These are phyloP conservation scores for Aspergillus nidulans DNA, from an alignment of 495 filamentous ascomycete species.

Conservation along the genomic window DNA sequence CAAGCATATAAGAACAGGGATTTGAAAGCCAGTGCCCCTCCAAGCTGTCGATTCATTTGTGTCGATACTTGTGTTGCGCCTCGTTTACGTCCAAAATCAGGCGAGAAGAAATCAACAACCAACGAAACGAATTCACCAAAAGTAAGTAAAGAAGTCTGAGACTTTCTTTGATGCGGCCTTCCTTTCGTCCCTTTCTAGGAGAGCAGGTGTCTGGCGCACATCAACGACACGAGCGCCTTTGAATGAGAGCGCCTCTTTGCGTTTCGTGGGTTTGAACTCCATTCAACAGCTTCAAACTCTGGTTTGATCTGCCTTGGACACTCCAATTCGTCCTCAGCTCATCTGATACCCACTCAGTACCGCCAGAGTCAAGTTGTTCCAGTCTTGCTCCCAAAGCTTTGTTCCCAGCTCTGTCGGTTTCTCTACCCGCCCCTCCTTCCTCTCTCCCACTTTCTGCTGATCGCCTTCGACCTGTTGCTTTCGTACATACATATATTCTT, in stretches of 20 bases:
- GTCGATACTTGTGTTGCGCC: not conserved
- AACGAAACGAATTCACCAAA: not conserved
- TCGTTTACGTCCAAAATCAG: not conserved
- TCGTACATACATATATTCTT: conserved; percentile 3
- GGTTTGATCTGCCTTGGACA: conserved; percentile 12
- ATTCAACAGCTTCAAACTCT: conserved; percentile 12
- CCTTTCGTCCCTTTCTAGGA: not conserved
- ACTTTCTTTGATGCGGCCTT: conserved; percentile 10
- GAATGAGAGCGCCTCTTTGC: not conserved
- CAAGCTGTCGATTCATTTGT: conserved; percentile 10
- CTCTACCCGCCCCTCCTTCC: conserved; percentile 23
- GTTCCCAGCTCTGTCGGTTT: conserved; percentile 17
- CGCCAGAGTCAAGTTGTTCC: conserved; percentile 1
- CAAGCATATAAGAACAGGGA: not conserved
- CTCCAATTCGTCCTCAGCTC: conserved; percentile 23
- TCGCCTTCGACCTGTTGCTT: conserved; percentile 3
- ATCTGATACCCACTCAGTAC: conserved; percentile 20
- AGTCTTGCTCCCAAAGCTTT: not conserved
- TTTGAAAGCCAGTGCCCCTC: conserved; percentile 11
- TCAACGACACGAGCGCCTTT: conserved; percentile 10
- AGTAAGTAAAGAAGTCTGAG: not conserved
- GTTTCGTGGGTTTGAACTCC: conserved; percentile 10
- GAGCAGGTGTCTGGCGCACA: not conserved
- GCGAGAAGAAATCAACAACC: not conserved
- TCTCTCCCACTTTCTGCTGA: conserved; percentile 14